Percentiles rank a stretch among this genome's conserved stretches.
Evolutionary conservation across 2,329 filamentous ascomycete species (phyloP).

Genomic region (Cadophora sp.): DNA sequence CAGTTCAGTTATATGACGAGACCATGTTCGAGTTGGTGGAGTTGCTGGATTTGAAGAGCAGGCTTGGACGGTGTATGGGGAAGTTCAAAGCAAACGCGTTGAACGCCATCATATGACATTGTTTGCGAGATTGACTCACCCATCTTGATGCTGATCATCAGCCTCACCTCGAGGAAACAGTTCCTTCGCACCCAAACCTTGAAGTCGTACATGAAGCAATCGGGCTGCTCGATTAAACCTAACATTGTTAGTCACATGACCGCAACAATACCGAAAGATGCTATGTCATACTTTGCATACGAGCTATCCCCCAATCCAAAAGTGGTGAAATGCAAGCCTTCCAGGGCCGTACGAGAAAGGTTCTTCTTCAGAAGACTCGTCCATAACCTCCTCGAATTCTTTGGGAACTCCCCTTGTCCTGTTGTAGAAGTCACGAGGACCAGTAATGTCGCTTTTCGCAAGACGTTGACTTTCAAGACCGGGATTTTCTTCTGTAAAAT

Average conservation of each 20-base stretch:
- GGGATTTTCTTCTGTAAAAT: slow-evolving; percentile 7
- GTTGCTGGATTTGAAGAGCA: not conserved
- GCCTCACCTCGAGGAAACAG: slow-evolving; percentile 83
- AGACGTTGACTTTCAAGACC: slow-evolving; percentile 49
- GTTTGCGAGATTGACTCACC: slow-evolving; percentile 64
- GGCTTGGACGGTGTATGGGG: no score
- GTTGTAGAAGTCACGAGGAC: slow-evolving; percentile 91
- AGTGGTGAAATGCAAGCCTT: slow-evolving; percentile 74
- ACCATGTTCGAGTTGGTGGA: not conserved
- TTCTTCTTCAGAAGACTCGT: slow-evolving; percentile 80
- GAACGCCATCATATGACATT: not conserved
- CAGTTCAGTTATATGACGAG: not conserved
- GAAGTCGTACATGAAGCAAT: slow-evolving; percentile 83
- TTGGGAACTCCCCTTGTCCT: slow-evolving; percentile 91
- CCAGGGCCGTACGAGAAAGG: slow-evolving; percentile 73
- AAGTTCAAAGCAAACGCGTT: not conserved
- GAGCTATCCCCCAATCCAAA: slow-evolving; percentile 96
- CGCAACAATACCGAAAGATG: not conserved
- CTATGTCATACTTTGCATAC: slow-evolving; percentile 78
- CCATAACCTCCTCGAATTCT: slow-evolving; percentile 85
- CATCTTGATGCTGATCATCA: slow-evolving; percentile 92
- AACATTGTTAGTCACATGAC: slow-evolving; percentile 24
- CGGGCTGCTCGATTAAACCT: slow-evolving; percentile 94
- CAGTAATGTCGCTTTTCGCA: slow-evolving; percentile 60
- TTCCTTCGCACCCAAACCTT: slow-evolving; percentile 81